Conservation (phyloP, 2,329 filamentous ascomycete species). For the Alternaria gaisen region DNA sequence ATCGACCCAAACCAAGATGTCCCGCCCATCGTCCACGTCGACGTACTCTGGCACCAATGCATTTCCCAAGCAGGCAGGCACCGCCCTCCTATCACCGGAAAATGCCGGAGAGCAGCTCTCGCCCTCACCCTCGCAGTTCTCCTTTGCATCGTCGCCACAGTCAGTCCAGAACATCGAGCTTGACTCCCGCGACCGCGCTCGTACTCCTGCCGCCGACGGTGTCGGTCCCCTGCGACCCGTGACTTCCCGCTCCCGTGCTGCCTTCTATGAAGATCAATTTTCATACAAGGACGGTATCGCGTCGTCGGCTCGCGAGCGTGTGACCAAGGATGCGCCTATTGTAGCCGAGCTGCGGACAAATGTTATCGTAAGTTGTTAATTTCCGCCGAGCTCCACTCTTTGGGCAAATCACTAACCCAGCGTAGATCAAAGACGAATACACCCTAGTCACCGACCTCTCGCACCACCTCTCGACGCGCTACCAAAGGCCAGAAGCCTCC, state of each 20-base stretch:
- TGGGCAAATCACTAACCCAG: constrained; percentile 30
- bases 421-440: constrained; percentile 76
- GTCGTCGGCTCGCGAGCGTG: constrained; percentile 52
- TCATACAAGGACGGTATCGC: constrained; percentile 47
- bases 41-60: constrained; percentile 42
- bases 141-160: constrained; percentile 47
- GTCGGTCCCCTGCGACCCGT: constrained; percentile 25
- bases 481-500: constrained; percentile 75
- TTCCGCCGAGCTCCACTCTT: constrained; percentile 18
- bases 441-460: constrained; percentile 78
- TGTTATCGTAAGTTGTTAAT: constrained; percentile 57
- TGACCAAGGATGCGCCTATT: constrained; percentile 57
- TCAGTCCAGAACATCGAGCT: constrained; percentile 38
- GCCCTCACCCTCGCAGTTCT: constrained; percentile 50
- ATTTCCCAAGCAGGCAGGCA: constrained; percentile 48
- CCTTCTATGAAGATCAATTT: constrained; percentile 52
- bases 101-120: constrained; percentile 40
- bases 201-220: constrained; percentile 33
- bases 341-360: constrained; percentile 60
- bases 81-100: constrained; percentile 41
- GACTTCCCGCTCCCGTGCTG: constrained; percentile 40
- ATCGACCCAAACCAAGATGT: constrained; percentile 47
- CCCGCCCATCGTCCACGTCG: constrained; percentile 48
- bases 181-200: constrained; percentile 21
- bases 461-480: constrained; percentile 76